Base-by-base conservation (phyloP, 2,329 filamentous ascomycete genomes). In the Geosmithia morbida region DNA sequence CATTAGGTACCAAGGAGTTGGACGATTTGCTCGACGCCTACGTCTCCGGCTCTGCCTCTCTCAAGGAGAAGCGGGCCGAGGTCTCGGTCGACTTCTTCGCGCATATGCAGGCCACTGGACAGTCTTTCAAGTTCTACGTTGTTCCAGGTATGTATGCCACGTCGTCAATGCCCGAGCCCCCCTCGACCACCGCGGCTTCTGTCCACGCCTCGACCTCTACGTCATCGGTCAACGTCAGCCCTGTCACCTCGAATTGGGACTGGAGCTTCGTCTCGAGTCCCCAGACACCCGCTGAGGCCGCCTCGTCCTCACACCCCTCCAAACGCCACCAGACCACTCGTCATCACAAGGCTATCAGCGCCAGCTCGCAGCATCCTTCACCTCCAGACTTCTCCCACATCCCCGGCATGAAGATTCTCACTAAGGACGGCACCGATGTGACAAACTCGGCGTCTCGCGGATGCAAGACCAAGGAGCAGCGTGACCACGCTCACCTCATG, bases 381-480 rank as follows among this genome's bases (percentile, higher is more conserved):
- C 20, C n/a, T 6, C 53, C 56, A 37, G 73, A 77, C 60, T 71
- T 77, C 55, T 70, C 71, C 6, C 64, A 67, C 52, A 60, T 80
- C 18, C 77, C 77, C 7, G 77, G 79, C 46, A 81, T 82, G 75
- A 79, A 77, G 58, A 82, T 83, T 52, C 70, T 82, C 66, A 82
- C 78, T 49, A 74, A 70, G 58, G 77, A 79, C 52, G 79, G 79
- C 44, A 63, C 65, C 41, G 79, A 83, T 57, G 72, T 83, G 48
- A 83, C 79, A 43, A 75, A 79, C 59, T 70, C 72, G 48, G 75
- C 75, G 14, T 77, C 75, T 16, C 70, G 78, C 40, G 77, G 77
- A 33, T 77, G 72, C 59, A 82, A 81, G 65, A 79, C 79, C 46
- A 79, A 79, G 67, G 78, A 81, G 66, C 78, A 82, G 66, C 71